phyloP scores from a whole-genome alignment of 2,329 filamentous ascomycete genomes.

The Diplodia corticola region DNA sequence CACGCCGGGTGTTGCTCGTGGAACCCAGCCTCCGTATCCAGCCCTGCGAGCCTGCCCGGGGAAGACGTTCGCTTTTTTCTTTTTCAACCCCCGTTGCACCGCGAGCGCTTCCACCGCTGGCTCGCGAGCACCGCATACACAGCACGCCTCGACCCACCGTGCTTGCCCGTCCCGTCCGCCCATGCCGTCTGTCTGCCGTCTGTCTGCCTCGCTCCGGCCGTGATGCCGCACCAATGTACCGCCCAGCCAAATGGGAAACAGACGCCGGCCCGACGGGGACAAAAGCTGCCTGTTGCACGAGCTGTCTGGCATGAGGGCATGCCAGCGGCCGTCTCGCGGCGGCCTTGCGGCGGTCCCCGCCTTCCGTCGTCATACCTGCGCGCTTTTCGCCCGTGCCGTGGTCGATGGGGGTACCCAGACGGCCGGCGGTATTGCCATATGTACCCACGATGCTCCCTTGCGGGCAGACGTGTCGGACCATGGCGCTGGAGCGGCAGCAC shows the following conservation, averaged over 20 bases:
- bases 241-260: not conserved
- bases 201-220: not conserved
- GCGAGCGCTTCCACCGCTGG: not conserved
- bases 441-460: not conserved
- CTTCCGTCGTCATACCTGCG: too few relatives aligned
- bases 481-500: too few relatives aligned
- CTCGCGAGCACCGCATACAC: not conserved
- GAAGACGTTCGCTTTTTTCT: not conserved
- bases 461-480: not conserved
- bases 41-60: not conserved
- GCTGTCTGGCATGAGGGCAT: too few relatives aligned
- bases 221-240: too few relatives aligned
- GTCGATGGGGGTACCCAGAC: too few relatives aligned
- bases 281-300: not conserved
- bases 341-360: too few relatives aligned
- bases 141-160: not conserved
- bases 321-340: too few relatives aligned
- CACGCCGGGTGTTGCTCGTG: not conserved
- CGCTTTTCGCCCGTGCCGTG: not conserved
- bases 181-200: not conserved
- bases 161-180: not conserved
- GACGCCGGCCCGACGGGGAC: too few relatives aligned
- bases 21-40: conserved; percentile 10
- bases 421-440: too few relatives aligned
- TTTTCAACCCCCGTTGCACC: not conserved